Conservation (phyloP, 306 rosid genomes). For the Bauhinia variegata region DNA sequence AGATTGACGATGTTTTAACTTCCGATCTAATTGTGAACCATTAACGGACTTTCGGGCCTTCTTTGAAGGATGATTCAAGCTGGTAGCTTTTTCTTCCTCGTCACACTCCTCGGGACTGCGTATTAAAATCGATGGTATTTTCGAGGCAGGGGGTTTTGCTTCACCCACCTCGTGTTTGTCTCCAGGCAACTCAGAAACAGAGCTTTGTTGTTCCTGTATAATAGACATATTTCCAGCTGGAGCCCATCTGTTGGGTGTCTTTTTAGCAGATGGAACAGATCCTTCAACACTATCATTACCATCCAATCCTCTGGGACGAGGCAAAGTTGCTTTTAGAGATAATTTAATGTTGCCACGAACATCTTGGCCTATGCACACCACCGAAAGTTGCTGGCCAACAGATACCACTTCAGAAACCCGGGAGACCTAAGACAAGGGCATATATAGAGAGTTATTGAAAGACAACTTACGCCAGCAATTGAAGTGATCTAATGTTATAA, state of each 20-base stretch:
- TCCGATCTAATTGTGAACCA: slow-evolving; percentile 34
- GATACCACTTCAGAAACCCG: slow-evolving; percentile 77
- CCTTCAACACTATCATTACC: slow-evolving; percentile 39
- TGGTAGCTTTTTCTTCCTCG: slow-evolving; percentile 68
- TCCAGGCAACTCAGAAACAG: slow-evolving; percentile 43
- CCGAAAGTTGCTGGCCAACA: slow-evolving; percentile 77
- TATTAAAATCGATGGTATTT: slow-evolving; percentile 65
- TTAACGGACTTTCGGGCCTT: slow-evolving; percentile 23
- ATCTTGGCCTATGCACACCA: slow-evolving; percentile 93
- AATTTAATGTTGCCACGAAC: slow-evolving; percentile 90
- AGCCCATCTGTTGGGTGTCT: slow-evolving; percentile 51
- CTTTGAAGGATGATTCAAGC: slow-evolving; percentile 44
- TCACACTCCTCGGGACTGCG: slow-evolving; percentile 90
- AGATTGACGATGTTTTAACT: slow-evolving; percentile 33
- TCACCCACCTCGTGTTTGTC: slow-evolving; percentile 42
- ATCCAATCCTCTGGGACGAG: slow-evolving; percentile 38
- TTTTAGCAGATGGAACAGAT: slow-evolving; percentile 49
- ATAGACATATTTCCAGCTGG: slow-evolving; percentile 43
- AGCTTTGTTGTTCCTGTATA: slow-evolving; percentile 42
- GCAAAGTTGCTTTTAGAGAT: slow-evolving; percentile 76
- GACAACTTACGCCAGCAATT: not conserved
- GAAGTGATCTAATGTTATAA: not conserved
- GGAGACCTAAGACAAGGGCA: slow-evolving; percentile 60
- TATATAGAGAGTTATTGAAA: slow-evolving; percentile 10
- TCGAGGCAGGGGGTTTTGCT: slow-evolving; percentile 43